Base-by-base conservation (phyloP, 768 basidiomycete genomes). In the Suillus bovinus region DNA sequence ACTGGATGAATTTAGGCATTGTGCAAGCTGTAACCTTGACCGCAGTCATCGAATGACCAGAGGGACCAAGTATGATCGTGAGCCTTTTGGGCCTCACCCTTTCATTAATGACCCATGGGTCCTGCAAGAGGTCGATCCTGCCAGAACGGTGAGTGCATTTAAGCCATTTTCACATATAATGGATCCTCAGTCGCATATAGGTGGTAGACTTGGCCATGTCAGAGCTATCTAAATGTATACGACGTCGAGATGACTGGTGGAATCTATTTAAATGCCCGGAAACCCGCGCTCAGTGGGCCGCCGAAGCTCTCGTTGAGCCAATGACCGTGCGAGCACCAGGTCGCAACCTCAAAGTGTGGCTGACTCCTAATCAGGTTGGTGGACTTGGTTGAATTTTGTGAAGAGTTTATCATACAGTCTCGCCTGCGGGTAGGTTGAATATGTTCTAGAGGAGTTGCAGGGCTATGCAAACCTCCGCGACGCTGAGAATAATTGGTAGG, bases 201-300 rank as follows among this genome's bases (percentile, higher is more conserved):
- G 75, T 85, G 7, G 63, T 71, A 33, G 84, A 86, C 54, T 66
- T 82, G 54, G 82, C 82, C 1, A 84, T 86, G 83, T 77, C 76
- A 34, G 71, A 78, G 58, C 71, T 80, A 61, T 84, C 83, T 39
- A 78, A 77, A 17, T 74, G 76, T 53, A 69, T 85, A 47, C 76
- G 82, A 24, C 63, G 58, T 34, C 72, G 73, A 33, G 64, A 69
- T 0, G 68, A 77, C 13, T 84, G 84, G 84, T 81, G 78, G 78
- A 71, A 62, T n/a, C 39, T 61, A 22, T 68, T 71, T 59, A 66
- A 67, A 36, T 69, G 77, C 52, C 63, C 67, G 16, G 64, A 68
- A 20, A 59, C 64, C 5, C 71, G 75, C 60, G 63, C 67, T 17
- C 64, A 66, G 13, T 84, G 81, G 82, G 58, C 66, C 1, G 56